phyloP scores from a whole-genome alignment of 1,284 basidiomycete genomes.

The Xerocomus amazonicus region DNA sequence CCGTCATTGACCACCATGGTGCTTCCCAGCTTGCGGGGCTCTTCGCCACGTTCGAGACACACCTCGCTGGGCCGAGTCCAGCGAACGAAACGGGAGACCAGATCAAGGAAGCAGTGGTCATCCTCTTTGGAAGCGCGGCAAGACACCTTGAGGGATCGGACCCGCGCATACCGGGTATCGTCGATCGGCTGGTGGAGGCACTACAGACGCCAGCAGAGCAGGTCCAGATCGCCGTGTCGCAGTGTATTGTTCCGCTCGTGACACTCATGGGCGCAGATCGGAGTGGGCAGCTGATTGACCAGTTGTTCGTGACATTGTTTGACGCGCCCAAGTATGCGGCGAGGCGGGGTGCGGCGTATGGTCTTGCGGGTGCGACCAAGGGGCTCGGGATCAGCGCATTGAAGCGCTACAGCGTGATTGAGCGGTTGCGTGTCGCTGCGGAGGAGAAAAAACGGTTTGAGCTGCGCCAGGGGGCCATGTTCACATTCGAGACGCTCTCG shows the following conservation, averaged over 20 bases:
- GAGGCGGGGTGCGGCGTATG: constrained; percentile 94
- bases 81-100: constrained; percentile 77
- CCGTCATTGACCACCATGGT: constrained; percentile 85
- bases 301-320: constrained; percentile 75
- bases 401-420: constrained; percentile 81
- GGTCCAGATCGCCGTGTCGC: constrained; percentile 95
- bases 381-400: constrained; percentile 86
- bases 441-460: constrained; percentile 91
- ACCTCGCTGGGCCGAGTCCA: constrained; percentile 62
- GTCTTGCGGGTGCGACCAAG: constrained; percentile 88
- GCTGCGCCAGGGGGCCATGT: constrained; percentile 90
- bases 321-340: constrained; percentile 84
- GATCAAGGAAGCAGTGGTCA: constrained; percentile 93
- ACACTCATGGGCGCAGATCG: constrained; percentile 59
- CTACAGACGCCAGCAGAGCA: constrained; percentile 94
- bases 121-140: constrained; percentile 92
- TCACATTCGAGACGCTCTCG: constrained; percentile 92
- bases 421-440: constrained; percentile 70
- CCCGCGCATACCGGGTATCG: constrained; percentile 75
- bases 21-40: constrained; percentile 69
- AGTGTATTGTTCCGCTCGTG: constrained; percentile 89
- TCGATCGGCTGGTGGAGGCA: constrained; percentile 88
- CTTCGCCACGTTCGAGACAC: constrained; percentile 82
- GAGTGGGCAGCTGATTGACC: constrained; percentile 69
- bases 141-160: constrained; percentile 82